Evolutionary conservation across 805 yeast species (phyloP), one percentile per base, ranked within the genome.

Genomic region (Wickerhamomyces pijperi): DNA sequence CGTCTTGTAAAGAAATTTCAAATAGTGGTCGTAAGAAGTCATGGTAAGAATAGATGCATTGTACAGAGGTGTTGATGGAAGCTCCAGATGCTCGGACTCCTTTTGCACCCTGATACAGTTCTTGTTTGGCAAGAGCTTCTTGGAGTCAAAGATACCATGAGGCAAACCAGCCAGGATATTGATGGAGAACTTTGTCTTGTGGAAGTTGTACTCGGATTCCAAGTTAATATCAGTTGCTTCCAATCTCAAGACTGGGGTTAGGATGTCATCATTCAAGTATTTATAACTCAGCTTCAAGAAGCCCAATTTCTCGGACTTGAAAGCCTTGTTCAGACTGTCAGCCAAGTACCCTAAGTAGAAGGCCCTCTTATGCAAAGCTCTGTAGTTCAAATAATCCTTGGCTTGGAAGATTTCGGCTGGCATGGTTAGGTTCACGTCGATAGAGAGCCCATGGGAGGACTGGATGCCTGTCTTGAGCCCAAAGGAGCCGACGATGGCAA

Each of bases 311-410:
- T 73, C 68, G 48, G 70, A 71, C 43, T 71, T 67, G 16, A 80
- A 64, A 32, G 72, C 56, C 0, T 71, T 59, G 32, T 72, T 68
- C 46, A 88, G 63, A 39, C 76, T 68, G 36, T 78, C 78, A 1
- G 94, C 81, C 42, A 92, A 53, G 53, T 76, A 81, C 2, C 95
- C 90, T 40, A 87, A 49, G 53, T 87, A 92, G 48, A 84, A 90
- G 8, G 96, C 77, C 48, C 95, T 72, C 60, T 92, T 92, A 63
- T 90, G 87, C 41, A 86, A 64, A 32, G 92, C 90, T 55, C 97
- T 70, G 63, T 83, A 86, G 61, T 92, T 92, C 50, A 90, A 65
- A 53, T 79, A 85, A 58, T 92, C 98, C 61, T 92, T 92, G 38
- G 80, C 78, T 52, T 82, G 87, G 54, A 92, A 82, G 36, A 82